Evolutionary conservation across 1,139 yeast species (phyloP), one percentile per base, ranked within the genome.

Genomic region (Candida pseudocylindracea): DNA sequence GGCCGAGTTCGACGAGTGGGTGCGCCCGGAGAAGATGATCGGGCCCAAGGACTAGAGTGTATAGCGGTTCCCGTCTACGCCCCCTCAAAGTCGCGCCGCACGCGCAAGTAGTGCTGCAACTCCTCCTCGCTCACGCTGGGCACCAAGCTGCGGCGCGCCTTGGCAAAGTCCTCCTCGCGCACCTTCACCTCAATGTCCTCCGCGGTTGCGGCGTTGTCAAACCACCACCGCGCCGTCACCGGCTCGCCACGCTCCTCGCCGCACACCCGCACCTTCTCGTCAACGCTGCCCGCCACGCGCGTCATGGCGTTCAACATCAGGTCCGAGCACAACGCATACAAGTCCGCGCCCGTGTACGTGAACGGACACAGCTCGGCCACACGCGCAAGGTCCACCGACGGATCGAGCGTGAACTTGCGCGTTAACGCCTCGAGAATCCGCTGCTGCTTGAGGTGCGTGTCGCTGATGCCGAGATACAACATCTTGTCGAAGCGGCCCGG

Each of bases 401-500:
- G 60, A 35, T 60, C 65, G 26, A 88, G 52, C 34, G 58, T 60
- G 52, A 88, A 78, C 49, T 85, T 85, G 39, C 96, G 60, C 0
- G 96, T 83, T 35, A 88, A 61, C 0, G 98, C 96, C 43, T 74
- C 74, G 38, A 88, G 55, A 38, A 88, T 81, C 42, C 80, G 81
- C 35, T 68, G 60, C 54, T 88, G 98, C 46, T 85, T 83, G 7
- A 73, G 88, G 47, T 80, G 71, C 1, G 94, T 80, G 44, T 88
- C 95, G 1, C 93, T 69, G 30, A 88, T 81, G 15, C 98, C 98
- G 39, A 88, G 58, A 45, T 88, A 88, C 35, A 88, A 59, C 88
- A 88, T 71, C 50, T 83, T 88, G 50, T 88, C 98, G 48, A 88
- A 88, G 48, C 98, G 62, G 2, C 98, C 98, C 0, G 98, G 98